phyloP scores from a whole-genome alignment of 1,139 yeast species.

The Chernovozyma sophiae-reginae region DNA sequence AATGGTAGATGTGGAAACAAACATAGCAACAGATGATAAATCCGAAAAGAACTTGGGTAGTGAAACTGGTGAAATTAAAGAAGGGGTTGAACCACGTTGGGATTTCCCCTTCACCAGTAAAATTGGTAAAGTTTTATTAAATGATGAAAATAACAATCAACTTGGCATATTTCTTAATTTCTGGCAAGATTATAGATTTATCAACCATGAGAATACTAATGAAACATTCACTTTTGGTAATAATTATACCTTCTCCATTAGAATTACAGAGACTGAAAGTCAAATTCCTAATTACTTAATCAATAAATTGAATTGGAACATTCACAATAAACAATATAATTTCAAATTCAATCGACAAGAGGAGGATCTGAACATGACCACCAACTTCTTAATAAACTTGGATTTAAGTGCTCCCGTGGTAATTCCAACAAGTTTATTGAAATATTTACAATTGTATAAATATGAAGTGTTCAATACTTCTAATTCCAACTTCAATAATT shows the following conservation, averaged over 20 bases:
- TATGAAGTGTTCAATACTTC: not conserved
- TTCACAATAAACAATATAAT: slow-evolving; percentile 1
- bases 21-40: too few species aligned
- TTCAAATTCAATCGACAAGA: slow-evolving; percentile 2
- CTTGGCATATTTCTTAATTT: slow-evolving; percentile 34
- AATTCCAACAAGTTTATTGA: slow-evolving; percentile 4
- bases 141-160: slow-evolving; percentile 18
- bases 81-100: slow-evolving; percentile 14
- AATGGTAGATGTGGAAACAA: slow-evolving; percentile 11
- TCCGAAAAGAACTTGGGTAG: too few species aligned
- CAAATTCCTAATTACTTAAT: slow-evolving; percentile 1
- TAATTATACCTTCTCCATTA: slow-evolving; percentile 13
- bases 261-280: slow-evolving; percentile 1
- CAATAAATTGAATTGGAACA: slow-evolving; percentile 1
- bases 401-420: slow-evolving; percentile 21
- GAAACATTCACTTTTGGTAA: slow-evolving; percentile 12
- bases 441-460: slow-evolving; percentile 3
- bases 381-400: slow-evolving; percentile 14
- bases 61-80: not conserved
- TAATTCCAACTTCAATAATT: not conserved
- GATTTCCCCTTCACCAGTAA: slow-evolving; percentile 20
- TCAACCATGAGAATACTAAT: slow-evolving; percentile 19
- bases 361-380: not conserved
- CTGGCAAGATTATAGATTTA: slow-evolving; percentile 34
- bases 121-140: slow-evolving; percentile 28